Evolutionary conservation across 352 stramenopile genomes (phyloP), one percentile per base, ranked within the genome.

Genomic region (Blastocystis sp.): DNA sequence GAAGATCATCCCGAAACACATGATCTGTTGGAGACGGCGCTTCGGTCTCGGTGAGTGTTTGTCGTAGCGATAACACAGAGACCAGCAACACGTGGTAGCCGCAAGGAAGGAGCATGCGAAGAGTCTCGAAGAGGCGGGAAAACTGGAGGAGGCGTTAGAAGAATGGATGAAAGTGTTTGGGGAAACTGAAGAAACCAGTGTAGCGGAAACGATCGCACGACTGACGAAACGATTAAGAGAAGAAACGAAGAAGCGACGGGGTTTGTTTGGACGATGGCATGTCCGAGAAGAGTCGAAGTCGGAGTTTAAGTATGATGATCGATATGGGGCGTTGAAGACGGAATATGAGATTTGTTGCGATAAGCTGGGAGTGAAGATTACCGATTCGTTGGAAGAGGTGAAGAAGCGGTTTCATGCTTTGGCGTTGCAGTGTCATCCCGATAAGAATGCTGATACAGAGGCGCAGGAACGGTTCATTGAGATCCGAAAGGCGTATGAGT

Each of bases 301-400:
- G 3, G 24, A 34, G 8, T 44, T 49, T 64, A 11, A 24, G 18
- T 81, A 81, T 38, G 69, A 81, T 49, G 18, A 9, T n/a, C 24
- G 21, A 6, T 81, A 65, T 81, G 69, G 69, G 42, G n/a, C 34
- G 21, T 27, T 81, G 18, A 81, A 81, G 29, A 64, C 69, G 18
- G 34, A 81, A 32, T 81, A 81, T 51, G 69, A 81, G 32, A 44
- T 63, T 3, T 59, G 44, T 46, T 81, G 69, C n/a, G 69, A 81
- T 24, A 27, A 63, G 53, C 29, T 81, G 34, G 69, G 69, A 14
- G 69, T 81, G 11, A 42, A 38, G 46, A 81, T 61, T 24, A 81
- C 27, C 2, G 69, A 81, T 44, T 81, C 69, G n/a, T 8, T 64
- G 27, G 69, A 81, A 14, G 48, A 27, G 40, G 42, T 81, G 24